These are phyloP conservation scores for Geotrichum citri-aurantii DNA, from an alignment of 1,139 yeast species.

Conservation along the genomic window DNA sequence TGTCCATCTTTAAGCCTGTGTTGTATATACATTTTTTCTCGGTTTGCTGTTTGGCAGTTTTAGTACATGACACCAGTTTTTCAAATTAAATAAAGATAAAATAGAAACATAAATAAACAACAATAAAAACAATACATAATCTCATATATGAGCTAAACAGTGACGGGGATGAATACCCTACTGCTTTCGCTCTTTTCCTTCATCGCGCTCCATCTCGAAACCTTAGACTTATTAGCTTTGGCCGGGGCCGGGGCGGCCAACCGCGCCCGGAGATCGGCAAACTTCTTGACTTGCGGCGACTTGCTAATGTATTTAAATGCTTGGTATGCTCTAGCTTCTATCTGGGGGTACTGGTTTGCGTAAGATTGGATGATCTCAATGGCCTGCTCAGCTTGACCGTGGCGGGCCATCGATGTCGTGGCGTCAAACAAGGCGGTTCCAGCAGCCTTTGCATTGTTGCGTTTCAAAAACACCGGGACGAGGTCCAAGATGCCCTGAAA, in stretches of 20 bases:
- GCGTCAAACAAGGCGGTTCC: constrained; percentile 17
- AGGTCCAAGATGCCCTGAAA: constrained; percentile 6
- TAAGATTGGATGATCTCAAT: constrained; percentile 21
- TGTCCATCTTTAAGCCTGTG: constrained; percentile 21
- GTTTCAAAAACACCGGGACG: constrained; percentile 6
- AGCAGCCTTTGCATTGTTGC: constrained; percentile 7
- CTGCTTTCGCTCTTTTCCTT: not conserved
- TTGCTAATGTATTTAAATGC: constrained; percentile 15
- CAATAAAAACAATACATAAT: not conserved
- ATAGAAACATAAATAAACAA: not conserved
- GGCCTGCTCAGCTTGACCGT: constrained; percentile 22
- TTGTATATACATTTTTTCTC: too few species aligned
- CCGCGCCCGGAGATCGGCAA: not conserved
- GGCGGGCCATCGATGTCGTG: constrained; percentile 19
- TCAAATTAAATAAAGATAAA: not conserved
- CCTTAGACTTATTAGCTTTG: not conserved
- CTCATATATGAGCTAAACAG: not conserved
- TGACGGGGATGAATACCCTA: not conserved
- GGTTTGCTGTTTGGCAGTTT: too few species aligned
- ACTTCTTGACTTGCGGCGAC: constrained; percentile 18
- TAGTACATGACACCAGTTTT: not conserved
- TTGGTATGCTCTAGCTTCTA: constrained; percentile 21
- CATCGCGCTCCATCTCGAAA: not conserved
- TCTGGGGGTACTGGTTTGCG: constrained; percentile 9
- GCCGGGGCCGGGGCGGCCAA: not conserved